Conservation (phyloP, 2,329 filamentous ascomycete species). For the Fusarium sororula region DNA sequence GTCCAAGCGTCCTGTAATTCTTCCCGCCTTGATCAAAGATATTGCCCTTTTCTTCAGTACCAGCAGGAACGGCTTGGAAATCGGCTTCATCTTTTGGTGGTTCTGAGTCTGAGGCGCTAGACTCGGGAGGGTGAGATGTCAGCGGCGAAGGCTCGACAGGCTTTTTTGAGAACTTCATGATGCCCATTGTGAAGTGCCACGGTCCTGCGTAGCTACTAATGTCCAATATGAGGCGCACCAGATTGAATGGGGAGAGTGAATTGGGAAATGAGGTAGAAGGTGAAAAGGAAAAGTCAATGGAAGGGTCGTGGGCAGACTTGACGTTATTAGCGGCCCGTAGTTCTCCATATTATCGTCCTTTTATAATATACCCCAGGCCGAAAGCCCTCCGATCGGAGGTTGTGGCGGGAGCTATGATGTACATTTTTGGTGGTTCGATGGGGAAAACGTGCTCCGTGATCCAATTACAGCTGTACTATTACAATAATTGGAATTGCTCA, state of each 20-base stretch:
- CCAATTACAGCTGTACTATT: constrained; percentile 21
- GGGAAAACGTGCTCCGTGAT: not conserved
- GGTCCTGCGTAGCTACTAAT: not conserved
- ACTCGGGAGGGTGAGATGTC: constrained; percentile 1
- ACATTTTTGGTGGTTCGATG: constrained; percentile 19
- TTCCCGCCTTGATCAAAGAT: constrained; percentile 42
- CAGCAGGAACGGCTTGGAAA: constrained; percentile 30
- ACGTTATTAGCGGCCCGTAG: constrained; percentile 24
- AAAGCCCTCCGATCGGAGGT: constrained; percentile 32
- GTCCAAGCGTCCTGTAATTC: constrained; percentile 39
- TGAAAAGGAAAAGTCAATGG: not conserved
- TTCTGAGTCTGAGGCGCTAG: constrained; percentile 24
- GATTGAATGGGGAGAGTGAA: not conserved
- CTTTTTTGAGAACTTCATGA: constrained; percentile 30
- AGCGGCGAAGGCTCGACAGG: not conserved
- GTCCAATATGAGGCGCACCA: not conserved
- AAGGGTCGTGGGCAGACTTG: constrained; percentile 4
- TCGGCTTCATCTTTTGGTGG: constrained; percentile 19
- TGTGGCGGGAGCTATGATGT: constrained; percentile 26
- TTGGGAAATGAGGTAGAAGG: not conserved
- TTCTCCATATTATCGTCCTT: constrained; percentile 34
- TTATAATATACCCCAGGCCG: constrained; percentile 26
- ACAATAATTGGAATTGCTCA: not conserved
- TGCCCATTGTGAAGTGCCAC: constrained; percentile 5
- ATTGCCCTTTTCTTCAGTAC: constrained; percentile 30